Conservation (phyloP, 768 basidiomycete species). For the Amanita rimosa region DNA sequence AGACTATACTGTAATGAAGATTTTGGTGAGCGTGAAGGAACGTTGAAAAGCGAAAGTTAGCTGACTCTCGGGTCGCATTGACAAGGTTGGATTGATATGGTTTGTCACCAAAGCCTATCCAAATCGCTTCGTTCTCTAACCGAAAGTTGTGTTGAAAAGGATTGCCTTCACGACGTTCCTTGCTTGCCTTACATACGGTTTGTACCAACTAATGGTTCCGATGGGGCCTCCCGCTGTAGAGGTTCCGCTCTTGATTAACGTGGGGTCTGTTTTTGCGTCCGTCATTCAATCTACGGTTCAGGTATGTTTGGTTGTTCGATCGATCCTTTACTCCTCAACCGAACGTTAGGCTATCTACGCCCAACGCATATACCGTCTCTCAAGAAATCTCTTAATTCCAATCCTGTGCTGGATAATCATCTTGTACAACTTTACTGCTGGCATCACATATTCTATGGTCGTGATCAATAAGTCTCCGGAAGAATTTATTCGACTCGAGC, state of each 20-base stretch:
- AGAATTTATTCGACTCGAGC: not conserved
- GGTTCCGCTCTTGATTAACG: not conserved
- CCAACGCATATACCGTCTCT: not conserved
- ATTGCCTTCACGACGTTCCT: not conserved
- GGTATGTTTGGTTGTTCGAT: not conserved
- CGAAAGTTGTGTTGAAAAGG: not conserved
- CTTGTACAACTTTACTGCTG: not conserved
- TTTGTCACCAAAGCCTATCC: too few species aligned
- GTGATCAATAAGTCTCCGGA: not conserved
- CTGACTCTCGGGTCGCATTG: not conserved
- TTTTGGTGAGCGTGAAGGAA: not conserved
- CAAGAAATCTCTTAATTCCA: not conserved
- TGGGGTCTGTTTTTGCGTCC: not conserved
- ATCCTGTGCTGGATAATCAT: not conserved
- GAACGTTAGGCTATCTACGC: not conserved
- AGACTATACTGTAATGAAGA: not conserved
- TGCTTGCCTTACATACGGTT: not conserved
- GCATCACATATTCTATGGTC: not conserved
- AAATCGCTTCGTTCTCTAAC: not conserved
- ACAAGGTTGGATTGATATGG: not conserved
- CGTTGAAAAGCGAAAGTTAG: not conserved
- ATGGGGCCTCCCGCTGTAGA: not conserved
- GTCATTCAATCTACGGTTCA: not conserved
- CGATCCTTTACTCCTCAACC: not conserved
- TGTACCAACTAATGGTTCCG: not conserved